phyloP scores from a whole-genome alignment of 2,329 filamentous ascomycete genomes.

The Aspergillus fumigatiaffinis region DNA sequence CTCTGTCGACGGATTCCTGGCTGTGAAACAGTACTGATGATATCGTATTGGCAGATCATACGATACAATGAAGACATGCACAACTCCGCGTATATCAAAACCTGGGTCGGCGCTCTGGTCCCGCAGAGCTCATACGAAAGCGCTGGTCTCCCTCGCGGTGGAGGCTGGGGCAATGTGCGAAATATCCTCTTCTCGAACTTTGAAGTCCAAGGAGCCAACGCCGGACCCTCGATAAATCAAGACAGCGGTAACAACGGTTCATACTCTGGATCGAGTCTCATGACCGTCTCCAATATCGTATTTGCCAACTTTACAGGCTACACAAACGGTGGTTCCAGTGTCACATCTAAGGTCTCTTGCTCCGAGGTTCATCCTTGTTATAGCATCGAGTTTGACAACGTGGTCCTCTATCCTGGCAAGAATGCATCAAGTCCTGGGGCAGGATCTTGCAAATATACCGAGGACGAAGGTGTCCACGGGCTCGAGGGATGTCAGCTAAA shows the following conservation, averaged over 20 bases:
- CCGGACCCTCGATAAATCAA: not conserved
- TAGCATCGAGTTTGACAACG: conserved; percentile 46
- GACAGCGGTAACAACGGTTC: too few relatives aligned
- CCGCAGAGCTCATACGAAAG: conserved; percentile 49
- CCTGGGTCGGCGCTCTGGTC: conserved; percentile 50
- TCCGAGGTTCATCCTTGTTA: conserved; percentile 49
- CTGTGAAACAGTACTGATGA: too few relatives aligned
- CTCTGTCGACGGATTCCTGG: too few relatives aligned
- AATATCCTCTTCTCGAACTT: conserved; percentile 54
- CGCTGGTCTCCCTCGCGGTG: conserved; percentile 47
- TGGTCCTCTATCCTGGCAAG: conserved; percentile 29
- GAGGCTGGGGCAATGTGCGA: conserved; percentile 51
- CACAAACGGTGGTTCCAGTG: conserved; percentile 18
- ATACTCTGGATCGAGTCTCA: too few relatives aligned
- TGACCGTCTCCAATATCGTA: too few relatives aligned
- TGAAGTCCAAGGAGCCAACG: conserved; percentile 43
- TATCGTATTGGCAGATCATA: conserved; percentile 28
- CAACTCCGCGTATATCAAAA: conserved; percentile 54
- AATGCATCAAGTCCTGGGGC: conserved; percentile 31
- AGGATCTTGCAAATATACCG: conserved; percentile 37
- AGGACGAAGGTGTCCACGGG: conserved; percentile 37
- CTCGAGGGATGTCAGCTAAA: conserved; percentile 13
- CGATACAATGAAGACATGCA: conserved; percentile 45
- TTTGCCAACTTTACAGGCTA: conserved; percentile 18
- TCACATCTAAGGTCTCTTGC: conserved; percentile 45